Evolutionary conservation across 1,284 basidiomycete species (phyloP), one percentile per base, ranked within the genome.

Genomic region (Gomphus bonarii): DNA sequence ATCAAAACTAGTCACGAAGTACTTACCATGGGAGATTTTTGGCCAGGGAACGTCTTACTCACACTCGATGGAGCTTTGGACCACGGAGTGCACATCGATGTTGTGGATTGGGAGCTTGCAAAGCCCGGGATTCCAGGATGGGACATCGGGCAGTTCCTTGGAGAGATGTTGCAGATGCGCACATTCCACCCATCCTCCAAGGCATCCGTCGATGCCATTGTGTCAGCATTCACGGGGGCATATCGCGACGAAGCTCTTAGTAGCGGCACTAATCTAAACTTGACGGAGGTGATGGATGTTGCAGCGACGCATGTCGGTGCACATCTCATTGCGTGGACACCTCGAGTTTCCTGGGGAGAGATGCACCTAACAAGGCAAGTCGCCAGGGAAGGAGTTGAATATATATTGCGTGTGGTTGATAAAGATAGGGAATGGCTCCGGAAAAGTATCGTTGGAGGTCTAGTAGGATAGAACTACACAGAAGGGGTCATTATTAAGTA

Each of bases 41-140:
- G 83, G 82, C 75, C 82, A 1, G 83, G 82, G 0, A 84, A 85
- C 61, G 63, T 84, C 43, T 66, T 82, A 52, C 62, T 82, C 18
- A 63, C 61, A 16, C 61, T 72, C 7, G 38, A 18, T 18, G 6
- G 16, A 40, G 38, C 18, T 18, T 18, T 14, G 8, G 38, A 40
- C 8, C 59, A 61, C 7, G 59, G 77, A 42, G 66, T 71, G 60
- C 70, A 67, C 11, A 61, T 80, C n/a, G 73, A 67, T 52, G 69
- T 83, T 33, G 61, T 83, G 47, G 81, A 85, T 64, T 85, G 82
- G 83, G 81, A 84, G 62, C 42, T 81, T 18, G 65, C 71, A 28
- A 80, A 75, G 65, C 69, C 76, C 0, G 80, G 82, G 12, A 54
- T 78, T 33, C 69, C 72, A 6, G 80, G 74, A 14, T 59, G 78